Evolutionary conservation across 106 monocot species (phyloP), one percentile per base, ranked within the genome.

Genomic region (Acorus gramineus): DNA sequence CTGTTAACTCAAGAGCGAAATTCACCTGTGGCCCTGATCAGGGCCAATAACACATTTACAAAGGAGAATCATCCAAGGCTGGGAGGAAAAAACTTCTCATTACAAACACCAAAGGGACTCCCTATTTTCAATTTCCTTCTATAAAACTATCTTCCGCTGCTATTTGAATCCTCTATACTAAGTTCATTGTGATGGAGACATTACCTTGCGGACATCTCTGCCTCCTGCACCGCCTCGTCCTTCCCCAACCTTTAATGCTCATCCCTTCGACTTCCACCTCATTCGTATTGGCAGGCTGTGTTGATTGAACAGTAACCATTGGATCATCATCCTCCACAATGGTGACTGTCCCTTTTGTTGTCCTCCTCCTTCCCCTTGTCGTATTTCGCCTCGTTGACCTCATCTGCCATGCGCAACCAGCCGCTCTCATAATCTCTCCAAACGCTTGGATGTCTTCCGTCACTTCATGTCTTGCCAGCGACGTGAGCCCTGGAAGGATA

Each of bases 181-280:
- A 72, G 62, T 53, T 56, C 68, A 49, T 44, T n/a, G 57, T 67
- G 65, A 52, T 44, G 4, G 71, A 8, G 4, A 57, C 8, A 51
- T 71, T 68, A 10, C 78, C 69, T 6, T 73, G 57, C 14, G 69
- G 52, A 45, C 59, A 65, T 53, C 86, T 82, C 62, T 73, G 73
- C 55, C 86, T 76, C 3, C 82, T 64, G 54, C 79, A 79, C 47
- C 79, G 65, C 66, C 82, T 82, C 2, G 79, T 76, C 52, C 76
- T 71, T 28, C 79, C 86, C 86, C 86, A 86, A 1, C 76, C 70
- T 14, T 76, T 56, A 7, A 82, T 74, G 65, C 55, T 53, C 28
- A 44, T 55, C 52, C 65, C 69, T 9, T 72, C 63, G 14, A 11
- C 48, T 44, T 81, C 65, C 8, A 57, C 4, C n/a, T 81, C 76